These are phyloP conservation scores for Nakaseomyces nivariensis DNA, from an alignment of 1,139 yeast species.

Conservation along the genomic window DNA sequence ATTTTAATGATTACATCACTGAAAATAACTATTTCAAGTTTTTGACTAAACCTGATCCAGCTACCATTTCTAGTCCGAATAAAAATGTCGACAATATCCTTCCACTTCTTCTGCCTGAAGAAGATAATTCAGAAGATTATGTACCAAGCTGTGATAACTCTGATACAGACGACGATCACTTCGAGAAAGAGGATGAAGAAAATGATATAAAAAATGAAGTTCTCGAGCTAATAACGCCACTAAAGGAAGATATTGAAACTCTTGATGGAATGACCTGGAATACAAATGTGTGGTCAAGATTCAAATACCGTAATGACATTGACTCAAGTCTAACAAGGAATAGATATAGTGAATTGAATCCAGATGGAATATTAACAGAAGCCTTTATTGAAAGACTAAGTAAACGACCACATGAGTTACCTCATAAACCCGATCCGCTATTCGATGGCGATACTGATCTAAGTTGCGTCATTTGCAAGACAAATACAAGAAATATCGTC, in stretches of 20 bases:
- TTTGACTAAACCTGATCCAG: slow-evolving; percentile 8
- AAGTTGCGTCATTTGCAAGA: slow-evolving; percentile 73
- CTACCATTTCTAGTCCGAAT: neutral
- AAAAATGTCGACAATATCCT: slow-evolving; percentile 9
- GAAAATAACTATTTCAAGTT: slow-evolving; percentile 21
- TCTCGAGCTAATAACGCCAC: slow-evolving; percentile 2
- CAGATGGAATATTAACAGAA: slow-evolving; percentile 25
- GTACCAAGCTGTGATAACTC: slow-evolving; percentile 14
- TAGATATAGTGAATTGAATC: slow-evolving; percentile 23
- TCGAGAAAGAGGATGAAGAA: neutral
- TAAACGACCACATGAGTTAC: neutral
- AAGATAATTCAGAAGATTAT: slow-evolving; percentile 41
- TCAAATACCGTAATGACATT: neutral
- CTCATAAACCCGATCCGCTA: neutral
- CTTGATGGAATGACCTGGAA: slow-evolving; percentile 21
- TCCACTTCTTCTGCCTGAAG: slow-evolving; percentile 32
- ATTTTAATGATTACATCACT: slow-evolving; percentile 20
- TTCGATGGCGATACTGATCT: slow-evolving; percentile 15
- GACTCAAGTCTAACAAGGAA: slow-evolving; percentile 29
- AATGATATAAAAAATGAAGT: slow-evolving; percentile 1
- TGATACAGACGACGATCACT: slow-evolving; percentile 9
- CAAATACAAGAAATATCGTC: slow-evolving; percentile 61
- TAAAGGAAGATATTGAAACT: slow-evolving; percentile 3
- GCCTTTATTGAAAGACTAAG: slow-evolving; percentile 15
- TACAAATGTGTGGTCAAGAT: slow-evolving; percentile 23